Conservation (phyloP, 345 rosid species). For the Erucastrum elatum region DNA sequence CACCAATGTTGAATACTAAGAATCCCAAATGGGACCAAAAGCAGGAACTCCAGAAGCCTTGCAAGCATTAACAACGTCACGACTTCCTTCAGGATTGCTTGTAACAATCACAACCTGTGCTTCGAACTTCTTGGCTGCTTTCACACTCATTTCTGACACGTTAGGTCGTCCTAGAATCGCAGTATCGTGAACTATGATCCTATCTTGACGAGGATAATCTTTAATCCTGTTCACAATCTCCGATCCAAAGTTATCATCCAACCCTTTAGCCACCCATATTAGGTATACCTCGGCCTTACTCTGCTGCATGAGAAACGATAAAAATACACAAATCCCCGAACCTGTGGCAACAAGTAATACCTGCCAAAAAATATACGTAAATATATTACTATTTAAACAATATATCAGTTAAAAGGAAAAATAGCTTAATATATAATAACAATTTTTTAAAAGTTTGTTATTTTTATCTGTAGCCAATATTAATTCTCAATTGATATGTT, state of each 20-base stretch:
- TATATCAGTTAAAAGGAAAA: background rate
- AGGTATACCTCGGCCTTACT: conserved; percentile 57
- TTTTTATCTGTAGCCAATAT: too few relatives aligned
- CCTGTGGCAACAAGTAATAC: conserved; percentile 75
- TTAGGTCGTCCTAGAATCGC: conserved; percentile 66
- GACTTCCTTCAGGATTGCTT: conserved; percentile 86
- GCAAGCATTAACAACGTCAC: conserved; percentile 72
- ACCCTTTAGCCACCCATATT: conserved; percentile 80
- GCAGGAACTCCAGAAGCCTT: conserved; percentile 61
- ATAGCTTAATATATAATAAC: too few relatives aligned
- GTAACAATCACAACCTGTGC: conserved; percentile 79
- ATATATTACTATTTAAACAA: background rate
- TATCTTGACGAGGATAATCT: conserved; percentile 48
- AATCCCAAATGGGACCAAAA: conserved; percentile 92
- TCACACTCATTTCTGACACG: conserved; percentile 67
- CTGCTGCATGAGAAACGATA: conserved; percentile 73
- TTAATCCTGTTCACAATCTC: conserved; percentile 62
- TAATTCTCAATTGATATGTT: too few relatives aligned
- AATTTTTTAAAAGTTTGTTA: too few relatives aligned
- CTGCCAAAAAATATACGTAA: background rate
- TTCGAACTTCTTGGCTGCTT: conserved; percentile 62
- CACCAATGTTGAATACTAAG: conserved; percentile 36
- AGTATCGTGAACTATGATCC: conserved; percentile 72
- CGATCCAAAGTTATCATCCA: conserved; percentile 64
- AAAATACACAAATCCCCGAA: conserved; percentile 78